Percentiles rank a stretch among this genome's conserved stretches.
These are phyloP conservation scores for Diddensiella caesifluorescens DNA, from an alignment of 805 yeast genomes.

Conservation along the genomic window DNA sequence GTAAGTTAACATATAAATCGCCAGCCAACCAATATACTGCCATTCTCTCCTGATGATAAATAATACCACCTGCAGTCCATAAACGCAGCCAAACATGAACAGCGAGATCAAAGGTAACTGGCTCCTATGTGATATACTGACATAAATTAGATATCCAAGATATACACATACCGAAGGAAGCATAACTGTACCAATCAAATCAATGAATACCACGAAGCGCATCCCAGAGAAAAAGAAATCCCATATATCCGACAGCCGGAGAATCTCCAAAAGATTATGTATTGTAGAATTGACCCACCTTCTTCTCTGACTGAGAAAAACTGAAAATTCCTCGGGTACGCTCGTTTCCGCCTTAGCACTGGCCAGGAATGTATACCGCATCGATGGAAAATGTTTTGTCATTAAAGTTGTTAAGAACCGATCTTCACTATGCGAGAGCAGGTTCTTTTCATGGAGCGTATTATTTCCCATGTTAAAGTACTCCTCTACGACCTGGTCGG, in stretches of 20 bases:
- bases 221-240: slow-evolving; percentile 92
- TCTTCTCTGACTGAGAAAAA: slow-evolving; percentile 84
- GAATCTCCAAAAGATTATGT: slow-evolving; percentile 84
- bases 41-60: slow-evolving; percentile 71
- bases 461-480: slow-evolving; percentile 66
- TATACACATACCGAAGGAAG: slow-evolving; percentile 75
- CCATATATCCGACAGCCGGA: slow-evolving; percentile 77
- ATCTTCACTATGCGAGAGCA: slow-evolving; percentile 84
- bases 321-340: slow-evolving; percentile 75
- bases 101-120: slow-evolving; percentile 44
- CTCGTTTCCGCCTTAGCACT: slow-evolving; percentile 89
- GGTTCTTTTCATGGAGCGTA: slow-evolving; percentile 78
- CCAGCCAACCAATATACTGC: slow-evolving; percentile 72
- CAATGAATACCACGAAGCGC: slow-evolving; percentile 85
- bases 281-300: slow-evolving; percentile 96
- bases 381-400: slow-evolving; percentile 81
- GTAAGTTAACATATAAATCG: slow-evolving; percentile 67
- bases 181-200: slow-evolving; percentile 79
- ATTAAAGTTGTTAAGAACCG: slow-evolving; percentile 77
- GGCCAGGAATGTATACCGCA: slow-evolving; percentile 80
- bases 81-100: slow-evolving; percentile 45
- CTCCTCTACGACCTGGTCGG: slow-evolving; percentile 51
- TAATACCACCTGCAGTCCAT: slow-evolving; percentile 53
- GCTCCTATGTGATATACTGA: slow-evolving; percentile 41
- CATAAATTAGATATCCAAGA: slow-evolving; percentile 45